Evolutionary conservation across 1,284 basidiomycete genomes (phyloP), one percentile per base, ranked within the genome.

Genomic region (Cutaneotrichosporon sp.): DNA sequence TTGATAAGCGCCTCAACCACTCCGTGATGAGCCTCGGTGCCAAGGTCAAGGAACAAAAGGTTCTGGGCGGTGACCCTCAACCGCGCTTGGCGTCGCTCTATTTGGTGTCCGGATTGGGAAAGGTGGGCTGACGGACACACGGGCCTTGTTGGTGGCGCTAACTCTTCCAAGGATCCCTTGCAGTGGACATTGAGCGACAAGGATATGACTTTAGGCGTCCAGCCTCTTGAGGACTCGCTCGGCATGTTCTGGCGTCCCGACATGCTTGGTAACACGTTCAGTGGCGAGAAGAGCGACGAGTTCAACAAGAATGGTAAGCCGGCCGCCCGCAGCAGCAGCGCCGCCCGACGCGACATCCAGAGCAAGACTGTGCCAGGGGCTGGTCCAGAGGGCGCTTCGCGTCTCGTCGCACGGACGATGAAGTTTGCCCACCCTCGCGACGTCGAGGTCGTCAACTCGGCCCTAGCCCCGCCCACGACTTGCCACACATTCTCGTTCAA

Each of bases 211-310:
- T 81, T 88, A 63, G 91, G 92, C 62, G 84, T 95, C 47, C 87
- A 91, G 74, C 92, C 95, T 71, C 85, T 86, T 40, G 91, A 94
- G 58, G 89, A 91, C 70, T 93, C 93, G 47, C 90, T 97, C 52
- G 89, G 87, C 65, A 86, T 92, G 56, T 97, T 91, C 86, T 97
- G 93, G 93, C 84, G 94, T 60, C 92, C 95, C 52, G 95, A 97
- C 80, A 90, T 97, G 53, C 87, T 92, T 13, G 92, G 91, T 2
- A 91, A 88, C 75, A 92, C 90, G 55, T 88, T 94, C 68, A 90
- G 89, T 8, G 92, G 92, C 52, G 89, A 79, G 42, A 70, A 70
- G 55, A 61, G 61, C 10, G 72, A 75, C 16, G 67, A 69, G 10
- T 64, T 66, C 52, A 65, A 55, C 32, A 46, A 62, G 47, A 31